Evolutionary conservation across 768 basidiomycete genomes (phyloP), one percentile per base, ranked within the genome.

Genomic region (Rhodosporidiobolus sp.): DNA sequence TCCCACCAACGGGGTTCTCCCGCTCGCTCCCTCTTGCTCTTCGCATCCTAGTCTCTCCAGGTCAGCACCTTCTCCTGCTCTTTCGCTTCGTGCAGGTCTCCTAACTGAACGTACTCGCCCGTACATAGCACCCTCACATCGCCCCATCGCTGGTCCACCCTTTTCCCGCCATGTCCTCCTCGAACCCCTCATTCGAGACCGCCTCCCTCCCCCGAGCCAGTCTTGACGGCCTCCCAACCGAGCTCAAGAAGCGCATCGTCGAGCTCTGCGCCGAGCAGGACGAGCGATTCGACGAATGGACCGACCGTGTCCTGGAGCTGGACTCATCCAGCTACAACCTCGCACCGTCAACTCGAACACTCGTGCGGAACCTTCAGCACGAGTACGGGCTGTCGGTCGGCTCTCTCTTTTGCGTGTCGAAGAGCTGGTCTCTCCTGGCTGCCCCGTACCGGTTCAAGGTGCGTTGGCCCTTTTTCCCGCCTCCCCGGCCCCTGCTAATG

Each of bases 211-310:
- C 32, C 32, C 22, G 38, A 3, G 57, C 22, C 32, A 58, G 11
- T 7, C 11, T 58, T 26, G 30, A 58, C 35, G 8, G 11, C 16
- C 38, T 58, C 10, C 57, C 57, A 22, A 22, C 35, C 35, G 57
- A 58, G 38, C 20, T 58, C 57, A 43, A 58, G 38, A 12, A 22
- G 35, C 57, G 57, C 57, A 58, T 58, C 57, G 57, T 43, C 38
- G 57, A 58, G 35, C 26, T 58, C 22, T 58, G 57, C n/a, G 35
- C 34, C 38, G 35, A 58, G 57, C 57, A 58, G 38, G 57, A 58
- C 38, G 22, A 38, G 57, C 57, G 57, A 5, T 43, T 58, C 11
- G 24, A n/a, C 22, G 24, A 45, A 32, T n/a, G 8, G 30, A 49
- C 24, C 48, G 17, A 49, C 5, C 19, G 17, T 17, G 9, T 49